Evolutionary conservation across 495 filamentous ascomycete genomes (phyloP).

Genomic region (Cryomyces antarcticus): DNA sequence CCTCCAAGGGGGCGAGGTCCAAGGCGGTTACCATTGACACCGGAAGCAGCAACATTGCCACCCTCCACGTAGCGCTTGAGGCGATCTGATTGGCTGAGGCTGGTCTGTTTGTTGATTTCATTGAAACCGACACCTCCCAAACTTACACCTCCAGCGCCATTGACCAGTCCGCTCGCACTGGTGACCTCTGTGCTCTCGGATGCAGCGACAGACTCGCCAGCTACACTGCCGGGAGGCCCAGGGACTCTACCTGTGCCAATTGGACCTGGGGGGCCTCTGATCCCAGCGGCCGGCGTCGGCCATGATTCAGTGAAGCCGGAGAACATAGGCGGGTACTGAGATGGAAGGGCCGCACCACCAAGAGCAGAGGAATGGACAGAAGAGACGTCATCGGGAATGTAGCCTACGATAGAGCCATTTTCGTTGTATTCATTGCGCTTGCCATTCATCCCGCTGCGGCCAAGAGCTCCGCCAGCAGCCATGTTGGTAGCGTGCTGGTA

Average conservation of each 20-base stretch:
- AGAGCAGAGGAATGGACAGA: constrained; percentile 86
- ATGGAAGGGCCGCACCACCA: constrained; percentile 57
- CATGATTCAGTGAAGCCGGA: constrained; percentile 78
- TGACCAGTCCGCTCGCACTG: constrained; percentile 39
- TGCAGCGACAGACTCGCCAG: constrained; percentile 75
- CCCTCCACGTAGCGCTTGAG: constrained; percentile 74
- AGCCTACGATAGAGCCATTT: constrained; percentile 70
- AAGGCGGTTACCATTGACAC: not conserved
- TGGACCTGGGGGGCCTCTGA: constrained; percentile 18
- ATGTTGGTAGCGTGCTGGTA: constrained; percentile 46
- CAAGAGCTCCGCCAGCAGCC: constrained; percentile 20
- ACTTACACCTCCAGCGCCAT: constrained; percentile 66
- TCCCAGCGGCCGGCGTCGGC: constrained; percentile 52
- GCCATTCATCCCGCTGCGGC: constrained; percentile 32
- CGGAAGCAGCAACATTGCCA: constrained; percentile 6
- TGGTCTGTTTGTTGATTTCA: constrained; percentile 53
- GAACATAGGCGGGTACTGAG: constrained; percentile 89
- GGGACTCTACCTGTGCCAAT: constrained; percentile 30
- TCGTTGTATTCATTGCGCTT: constrained; percentile 57
- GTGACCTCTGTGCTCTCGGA: constrained; percentile 72
- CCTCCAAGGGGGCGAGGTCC: not conserved
- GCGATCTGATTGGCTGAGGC: constrained; percentile 68
- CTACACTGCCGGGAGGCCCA: constrained; percentile 49
- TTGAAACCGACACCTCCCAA: constrained; percentile 62
- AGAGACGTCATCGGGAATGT: constrained; percentile 93